Evolutionary conservation across 257 asterid species (phyloP), one percentile per base, ranked within the genome.

Genomic region (Parsonsia alboflavescens): DNA sequence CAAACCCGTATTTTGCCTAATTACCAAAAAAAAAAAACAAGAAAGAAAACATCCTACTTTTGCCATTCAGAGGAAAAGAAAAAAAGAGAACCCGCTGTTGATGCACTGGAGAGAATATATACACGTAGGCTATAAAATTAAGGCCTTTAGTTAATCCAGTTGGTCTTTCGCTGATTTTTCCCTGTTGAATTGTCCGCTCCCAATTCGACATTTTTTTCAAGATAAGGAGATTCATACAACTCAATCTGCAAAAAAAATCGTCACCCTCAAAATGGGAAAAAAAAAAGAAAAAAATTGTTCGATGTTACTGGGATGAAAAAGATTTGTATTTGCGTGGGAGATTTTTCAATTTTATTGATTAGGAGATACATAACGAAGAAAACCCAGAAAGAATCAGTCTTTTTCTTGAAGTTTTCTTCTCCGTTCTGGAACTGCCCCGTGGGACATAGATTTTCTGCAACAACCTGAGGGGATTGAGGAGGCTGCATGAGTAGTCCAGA

Each of bases 401-500:
- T 7, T 2, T 73, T 28, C 56, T 72, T 62, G 56, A 42, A 42
- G 42, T 70, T 71, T 71, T 61, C 30, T n/a, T 73, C 10, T 45
- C n/a, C 17, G 56, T 72, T 57, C 76, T 72, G 42, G 68, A 56
- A 72, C 56, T 72, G 76, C 67, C 52, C 21, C n/a, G 67, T 39
- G 52, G 48, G 70, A 45, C 19, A 17, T 41, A 26, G 45, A 41
- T 73, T 24, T 36, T 66, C 48, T n/a, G 72, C 57, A 71, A 53
- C 52, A 17, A 36, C 39, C 76, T 52, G 76, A 17, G 42, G 45
- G 46, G 21, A 50, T 36, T 41, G 57, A 64, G 76, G 46, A 79
- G 85, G 82, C 90, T 89, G 92, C 84, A 86, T 85, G 88, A 86
- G 82, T 84, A 80, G 83, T 70, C 71, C 69, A 72, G 82, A 71